These are phyloP conservation scores for Microcos paniculata DNA, from an alignment of 345 rosid genomes.

Conservation along the genomic window DNA sequence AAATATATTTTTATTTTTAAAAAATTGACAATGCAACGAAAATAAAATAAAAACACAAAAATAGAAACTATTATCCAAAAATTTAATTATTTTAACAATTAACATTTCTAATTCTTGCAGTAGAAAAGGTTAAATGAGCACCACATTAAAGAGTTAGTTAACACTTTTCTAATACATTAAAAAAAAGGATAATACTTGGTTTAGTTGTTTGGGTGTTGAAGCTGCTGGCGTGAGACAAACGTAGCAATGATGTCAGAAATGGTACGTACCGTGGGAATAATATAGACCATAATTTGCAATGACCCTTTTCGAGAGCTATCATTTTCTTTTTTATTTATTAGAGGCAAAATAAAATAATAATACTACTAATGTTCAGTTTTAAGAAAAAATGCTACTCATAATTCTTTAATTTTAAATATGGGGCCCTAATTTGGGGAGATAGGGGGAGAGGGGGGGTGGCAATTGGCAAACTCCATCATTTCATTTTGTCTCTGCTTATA, in stretches of 20 bases:
- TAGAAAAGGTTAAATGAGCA: too few relatives aligned
- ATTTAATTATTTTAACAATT: too few relatives aligned
- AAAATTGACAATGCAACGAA: too few relatives aligned
- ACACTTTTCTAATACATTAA: too few relatives aligned
- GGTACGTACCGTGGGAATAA: conserved; percentile 27
- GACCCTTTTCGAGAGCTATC: neutral
- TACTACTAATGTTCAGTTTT: neutral
- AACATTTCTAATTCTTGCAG: too few relatives aligned
- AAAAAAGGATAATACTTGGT: neutral
- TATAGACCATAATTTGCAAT: conserved; percentile 13
- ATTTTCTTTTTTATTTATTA: too few relatives aligned
- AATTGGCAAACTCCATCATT: conserved; percentile 56
- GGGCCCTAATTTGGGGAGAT: conserved; percentile 35
- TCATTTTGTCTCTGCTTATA: conserved; percentile 52
- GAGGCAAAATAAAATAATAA: conserved; percentile 4
- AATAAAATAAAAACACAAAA: too few relatives aligned
- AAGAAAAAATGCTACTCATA: too few relatives aligned
- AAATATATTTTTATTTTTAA: too few relatives aligned
- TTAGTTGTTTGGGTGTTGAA: neutral
- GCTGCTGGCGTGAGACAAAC: conserved; percentile 35
- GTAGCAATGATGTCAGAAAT: conserved; percentile 33
- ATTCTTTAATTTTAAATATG: too few relatives aligned
- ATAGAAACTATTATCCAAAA: too few relatives aligned
- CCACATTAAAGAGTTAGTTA: too few relatives aligned
- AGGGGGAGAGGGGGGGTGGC: conserved; percentile 41